phyloP scores from a whole-genome alignment of 371 early-diverging fungal genomes.

The Mucor mucedo region DNA sequence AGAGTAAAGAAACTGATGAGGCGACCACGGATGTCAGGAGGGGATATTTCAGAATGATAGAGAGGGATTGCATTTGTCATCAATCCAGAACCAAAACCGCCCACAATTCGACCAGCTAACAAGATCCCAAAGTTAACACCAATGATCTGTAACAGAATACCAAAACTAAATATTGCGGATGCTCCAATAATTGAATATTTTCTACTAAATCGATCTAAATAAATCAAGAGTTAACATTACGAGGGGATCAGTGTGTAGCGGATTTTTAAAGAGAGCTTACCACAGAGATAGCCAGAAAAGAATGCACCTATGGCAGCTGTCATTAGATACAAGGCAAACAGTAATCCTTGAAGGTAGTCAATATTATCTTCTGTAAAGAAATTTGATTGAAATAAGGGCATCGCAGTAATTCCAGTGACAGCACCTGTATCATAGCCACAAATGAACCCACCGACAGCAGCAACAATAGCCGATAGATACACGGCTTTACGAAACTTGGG shows the following conservation, averaged over 20 bases:
- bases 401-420: slow-evolving; percentile 23
- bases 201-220: slow-evolving; percentile 48
- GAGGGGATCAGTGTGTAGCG: neutral
- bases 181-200: slow-evolving; percentile 43
- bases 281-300: slow-evolving; percentile 41
- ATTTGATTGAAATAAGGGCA: slow-evolving; percentile 28
- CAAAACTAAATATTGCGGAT: slow-evolving; percentile 36
- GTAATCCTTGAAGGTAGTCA: slow-evolving; percentile 49
- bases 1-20: slow-evolving; percentile 48
- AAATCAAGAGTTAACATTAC: neutral
- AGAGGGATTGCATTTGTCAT: slow-evolving; percentile 48
- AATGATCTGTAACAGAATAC: slow-evolving; percentile 44
- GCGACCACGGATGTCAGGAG: slow-evolving; percentile 63
- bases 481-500: slow-evolving; percentile 26
- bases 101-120: slow-evolving; percentile 40
- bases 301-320: slow-evolving; percentile 51
- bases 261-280: slow-evolving; percentile 17
- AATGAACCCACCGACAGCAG: slow-evolving; percentile 26
- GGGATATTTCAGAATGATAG: slow-evolving; percentile 72
- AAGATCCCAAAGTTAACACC: slow-evolving; percentile 41
- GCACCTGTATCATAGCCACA: slow-evolving; percentile 32
- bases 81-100: slow-evolving; percentile 50
- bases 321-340: slow-evolving; percentile 48
- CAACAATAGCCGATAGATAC: slow-evolving; percentile 21
- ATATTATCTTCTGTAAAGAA: slow-evolving; percentile 23